A percentile compares a stretch with the other conserved stretches of the same genome.
Conservation (phyloP, 2,329 filamentous ascomycete species). For the Penicillium italicum region DNA sequence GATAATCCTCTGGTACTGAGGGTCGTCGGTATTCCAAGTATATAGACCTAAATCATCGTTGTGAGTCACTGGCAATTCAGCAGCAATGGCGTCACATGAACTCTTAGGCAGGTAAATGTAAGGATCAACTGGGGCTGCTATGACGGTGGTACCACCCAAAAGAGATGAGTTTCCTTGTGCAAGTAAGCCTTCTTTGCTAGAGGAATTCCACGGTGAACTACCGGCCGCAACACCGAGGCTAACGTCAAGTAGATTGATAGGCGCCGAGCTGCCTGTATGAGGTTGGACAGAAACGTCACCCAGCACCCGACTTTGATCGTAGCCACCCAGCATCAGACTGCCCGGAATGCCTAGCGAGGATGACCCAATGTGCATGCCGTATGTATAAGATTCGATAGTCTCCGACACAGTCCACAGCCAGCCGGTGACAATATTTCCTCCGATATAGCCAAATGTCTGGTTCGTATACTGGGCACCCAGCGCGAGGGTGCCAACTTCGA, state of each 20-base stretch:
- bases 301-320: constrained; percentile 27
- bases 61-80: constrained; percentile 35
- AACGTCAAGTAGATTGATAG: too few relatives aligned
- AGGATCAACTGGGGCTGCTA: too few relatives aligned
- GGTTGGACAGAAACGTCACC: too few relatives aligned
- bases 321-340: constrained; percentile 41
- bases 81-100: constrained; percentile 41
- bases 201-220: too few relatives aligned
- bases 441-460: constrained; percentile 4
- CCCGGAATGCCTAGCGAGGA: constrained; percentile 31
- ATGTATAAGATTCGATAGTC: constrained; percentile 40
- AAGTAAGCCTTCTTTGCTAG: too few relatives aligned
- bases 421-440: constrained; percentile 9
- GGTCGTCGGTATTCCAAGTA: constrained; percentile 4
- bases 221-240: too few relatives aligned
- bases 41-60: constrained; percentile 1
- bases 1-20: constrained; percentile 11
- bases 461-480: constrained; percentile 10
- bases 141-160: too few relatives aligned
- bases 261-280: too few relatives aligned
- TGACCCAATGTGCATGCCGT: constrained; percentile 44
- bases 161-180: too few relatives aligned
- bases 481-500: constrained; percentile 1
- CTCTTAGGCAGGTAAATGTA: constrained; percentile 37
- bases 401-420: constrained; percentile 6